A percentile compares a stretch with the other conserved stretches of the same genome.
phyloP scores from a whole-genome alignment of 257 asterid species.

The Fraxinus cuspidata region DNA sequence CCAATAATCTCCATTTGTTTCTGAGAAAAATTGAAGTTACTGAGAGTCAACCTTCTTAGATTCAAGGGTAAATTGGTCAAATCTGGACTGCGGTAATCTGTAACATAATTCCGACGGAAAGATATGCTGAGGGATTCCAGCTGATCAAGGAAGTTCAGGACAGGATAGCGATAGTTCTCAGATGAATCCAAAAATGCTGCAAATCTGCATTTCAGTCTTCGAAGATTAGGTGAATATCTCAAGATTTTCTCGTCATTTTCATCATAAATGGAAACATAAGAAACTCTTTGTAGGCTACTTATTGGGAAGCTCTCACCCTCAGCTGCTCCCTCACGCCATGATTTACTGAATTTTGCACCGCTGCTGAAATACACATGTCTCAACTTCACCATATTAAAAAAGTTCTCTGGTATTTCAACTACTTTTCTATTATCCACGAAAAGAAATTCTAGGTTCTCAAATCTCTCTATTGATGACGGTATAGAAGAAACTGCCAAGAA shows the following conservation, averaged over 20 bases:
- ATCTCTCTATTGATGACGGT: background rate
- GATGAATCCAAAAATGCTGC: too few relatives aligned
- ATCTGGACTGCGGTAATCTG: background rate
- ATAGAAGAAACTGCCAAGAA: background rate
- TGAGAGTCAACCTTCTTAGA: constrained; percentile 25
- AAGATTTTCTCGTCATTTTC: constrained; percentile 23
- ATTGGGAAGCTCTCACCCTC: background rate
- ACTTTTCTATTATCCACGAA: fast-evolving
- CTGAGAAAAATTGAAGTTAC: background rate
- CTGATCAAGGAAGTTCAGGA: constrained; percentile 9
- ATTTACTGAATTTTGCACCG: background rate
- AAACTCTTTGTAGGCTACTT: background rate
- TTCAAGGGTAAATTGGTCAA: constrained; percentile 13
- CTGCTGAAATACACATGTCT: fast-evolving
- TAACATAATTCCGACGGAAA: too few relatives aligned
- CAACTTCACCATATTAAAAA: background rate
- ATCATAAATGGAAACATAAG: background rate
- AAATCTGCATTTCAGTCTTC: constrained; percentile 13
- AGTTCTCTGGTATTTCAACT: background rate
- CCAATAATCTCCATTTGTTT: constrained; percentile 1
- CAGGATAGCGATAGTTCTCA: background rate
- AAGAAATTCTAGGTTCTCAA: background rate
- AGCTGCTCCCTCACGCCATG: background rate
- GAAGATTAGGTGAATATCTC: constrained; percentile 23
- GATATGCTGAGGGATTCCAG: constrained; percentile 20